phyloP scores from a whole-genome alignment of 202 grass and related monocot genomes.

The Zoysia matrella region DNA sequence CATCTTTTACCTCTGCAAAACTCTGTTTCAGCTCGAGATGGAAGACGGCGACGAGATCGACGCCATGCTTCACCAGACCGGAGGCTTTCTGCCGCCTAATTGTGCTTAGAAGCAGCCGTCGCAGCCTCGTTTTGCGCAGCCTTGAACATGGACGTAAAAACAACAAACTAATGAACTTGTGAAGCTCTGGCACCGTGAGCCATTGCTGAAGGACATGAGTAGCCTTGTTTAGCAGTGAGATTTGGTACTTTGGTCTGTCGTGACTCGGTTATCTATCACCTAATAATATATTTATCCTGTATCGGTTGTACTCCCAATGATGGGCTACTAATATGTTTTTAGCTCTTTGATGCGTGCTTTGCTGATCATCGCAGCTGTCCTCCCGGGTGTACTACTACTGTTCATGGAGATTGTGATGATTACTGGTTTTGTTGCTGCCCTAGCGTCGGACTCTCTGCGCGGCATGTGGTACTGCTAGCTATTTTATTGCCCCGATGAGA shows the following conservation, averaged over 20 bases:
- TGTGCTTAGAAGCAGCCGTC: conserved; percentile 18
- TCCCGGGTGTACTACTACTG: not conserved
- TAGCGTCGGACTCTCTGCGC: too few relatives aligned
- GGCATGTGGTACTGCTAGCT: too few relatives aligned
- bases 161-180: conserved; percentile 38
- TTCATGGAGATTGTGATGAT: not conserved
- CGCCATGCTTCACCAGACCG: conserved; percentile 91
- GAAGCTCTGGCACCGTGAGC: conserved; percentile 42
- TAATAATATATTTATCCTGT: conserved; percentile 23
- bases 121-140: conserved; percentile 13
- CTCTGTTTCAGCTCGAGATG: conserved; percentile 70
- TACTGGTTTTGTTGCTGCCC: too few relatives aligned
- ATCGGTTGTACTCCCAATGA: not conserved
- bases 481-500: too few relatives aligned
- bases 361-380: not conserved
- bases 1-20: not conserved
- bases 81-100: conserved; percentile 32
- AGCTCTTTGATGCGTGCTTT: conserved; percentile 12
- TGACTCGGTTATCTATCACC: conserved; percentile 34
- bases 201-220: conserved; percentile 44
- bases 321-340: conserved; percentile 34
- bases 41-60: conserved; percentile 89
- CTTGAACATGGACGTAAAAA: not conserved
- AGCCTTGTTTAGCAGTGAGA: conserved; percentile 38
- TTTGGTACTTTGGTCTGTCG: conserved; percentile 34